Base-by-base conservation (phyloP, 805 yeast species). In the Cyberlindnera suaveolens region DNA sequence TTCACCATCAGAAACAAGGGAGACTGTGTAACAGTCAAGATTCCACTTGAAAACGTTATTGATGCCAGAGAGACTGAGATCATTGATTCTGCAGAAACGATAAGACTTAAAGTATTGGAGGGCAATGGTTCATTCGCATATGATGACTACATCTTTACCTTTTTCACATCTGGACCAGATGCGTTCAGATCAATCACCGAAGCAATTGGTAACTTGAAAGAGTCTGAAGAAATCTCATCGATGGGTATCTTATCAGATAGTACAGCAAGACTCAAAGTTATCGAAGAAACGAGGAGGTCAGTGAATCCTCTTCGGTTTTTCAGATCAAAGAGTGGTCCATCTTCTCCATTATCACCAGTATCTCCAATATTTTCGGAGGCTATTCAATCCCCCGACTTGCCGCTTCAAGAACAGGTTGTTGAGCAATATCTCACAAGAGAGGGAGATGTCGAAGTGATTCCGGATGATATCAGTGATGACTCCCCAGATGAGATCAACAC, bases 71-170 rank as follows among this genome's bases (percentile, higher is more conserved):
- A 76, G 39, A 73, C 75, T 17, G 58, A 72, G 26, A 72, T 84
- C 5, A 67, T 82, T 34, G 81, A 81, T 14, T 62, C 64, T 17
- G 77, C 83, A 1, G 72, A 74, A 20, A 78, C 80, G 14, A 60
- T 86, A 31, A 66, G 77, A 37, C 53, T 87, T n/a, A 74, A 77
- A 41, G 86, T 82, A 3, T 59, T 80, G 36, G 86, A 81, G 50
- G 71, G 72, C 40, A 64, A 69, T 6, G 71, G 70, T 1, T 63
- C 77, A 1, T 77, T 62, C 56, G 80, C 79, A 0, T 55, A 80
- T n/a, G 89, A 85, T 54, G 86, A 81, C 39, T 77, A 81, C 48
- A 77, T 77, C 48, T 74, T 89, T 50, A 73, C 86, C 58, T 82
- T 86, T 46, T 81, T 86, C 57, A 66, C 70, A 17, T 61, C 64